Base-by-base conservation (phyloP, 2,329 filamentous ascomycete species). In the Bipolaris cookei region DNA sequence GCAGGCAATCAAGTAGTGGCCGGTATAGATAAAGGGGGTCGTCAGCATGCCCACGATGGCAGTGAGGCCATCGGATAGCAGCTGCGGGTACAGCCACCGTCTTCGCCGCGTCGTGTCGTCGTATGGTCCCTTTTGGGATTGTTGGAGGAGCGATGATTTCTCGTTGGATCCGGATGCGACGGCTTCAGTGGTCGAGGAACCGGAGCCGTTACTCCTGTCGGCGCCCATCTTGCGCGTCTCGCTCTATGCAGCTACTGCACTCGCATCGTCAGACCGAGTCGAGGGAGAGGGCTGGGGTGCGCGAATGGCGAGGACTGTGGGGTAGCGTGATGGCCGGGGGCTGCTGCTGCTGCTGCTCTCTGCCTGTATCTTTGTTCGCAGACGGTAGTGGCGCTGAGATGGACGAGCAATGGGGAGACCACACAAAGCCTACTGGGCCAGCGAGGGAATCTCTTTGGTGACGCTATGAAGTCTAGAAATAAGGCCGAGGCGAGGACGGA, bases 1-100 rank as follows among this genome's bases (percentile, higher is more conserved):
- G 72, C 86, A 92, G 63, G 90, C 89, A 58, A 93, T 86, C 54
- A 97, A 78, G 77, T 94, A 97, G 47, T 92, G 85, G 16, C 89
- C 90, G 1, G 94, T 94, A 20, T 90, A 88, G 23, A 90, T 85
- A 58, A 98, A 79, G 13, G 91, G 90, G 47, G 90, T 89, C 53
- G 97, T 78, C 44, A 97, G 82, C 79, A 91, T 90, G 65, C 88
- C 87, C 66, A 96, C 82, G 5, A 91, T 90, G 66, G 89, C 87
- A 59, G 94, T 83, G 55, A 97, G 80, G 57, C 87, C 86, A 56
- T 85, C 84, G 39, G 88, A 88, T 58, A 97, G 83, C 67, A 87
- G 86, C 75, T 88, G 85, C 16, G 90, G 88, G 60, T 91, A 79
- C 32, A 81, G 69, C 69, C 81, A 82, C 56, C 79, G 71, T 51